Percentiles rank a stretch among this genome's conserved stretches.
phyloP scores from a whole-genome alignment of 768 basidiomycete species.

The Plicaturopsis crispa region DNA sequence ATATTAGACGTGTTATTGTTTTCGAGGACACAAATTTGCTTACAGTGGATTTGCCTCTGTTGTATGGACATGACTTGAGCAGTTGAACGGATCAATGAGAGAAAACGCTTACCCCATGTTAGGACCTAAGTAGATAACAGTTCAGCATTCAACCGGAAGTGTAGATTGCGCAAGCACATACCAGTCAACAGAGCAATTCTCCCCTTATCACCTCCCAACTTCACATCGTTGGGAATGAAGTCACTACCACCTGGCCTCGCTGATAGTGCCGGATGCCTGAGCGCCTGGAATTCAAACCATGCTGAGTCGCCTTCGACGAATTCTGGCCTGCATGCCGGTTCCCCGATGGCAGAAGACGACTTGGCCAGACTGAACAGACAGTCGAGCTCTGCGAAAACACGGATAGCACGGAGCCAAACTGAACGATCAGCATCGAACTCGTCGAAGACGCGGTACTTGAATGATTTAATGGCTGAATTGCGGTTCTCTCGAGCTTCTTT shows the following conservation, averaged over 20 bases:
- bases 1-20: neutral
- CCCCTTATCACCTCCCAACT: conserved; percentile 68
- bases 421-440: conserved; percentile 80
- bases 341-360: conserved; percentile 81
- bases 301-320: conserved; percentile 78
- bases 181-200: conserved; percentile 86
- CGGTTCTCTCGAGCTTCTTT: conserved; percentile 94
- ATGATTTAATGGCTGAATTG: conserved; percentile 71
- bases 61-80: conserved; percentile 4
- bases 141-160: conserved; percentile 2
- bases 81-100: neutral
- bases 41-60: conserved; percentile 73
- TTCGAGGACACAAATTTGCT: conserved; percentile 7
- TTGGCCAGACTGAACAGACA: conserved; percentile 91
- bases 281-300: conserved; percentile 78
- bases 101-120: conserved; percentile 66
- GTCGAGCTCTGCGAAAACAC: conserved; percentile 91
- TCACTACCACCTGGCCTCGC: conserved; percentile 51
- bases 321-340: conserved; percentile 89
- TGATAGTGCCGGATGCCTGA: conserved; percentile 85
- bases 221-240: conserved; percentile 93
- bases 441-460: conserved; percentile 69
- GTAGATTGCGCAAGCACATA: conserved; percentile 19
- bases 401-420: conserved; percentile 76
- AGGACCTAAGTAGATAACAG: conserved; percentile 42